Base-by-base conservation (phyloP, 2,329 filamentous ascomycete species). In the Chrysosporium queenslandicum region DNA sequence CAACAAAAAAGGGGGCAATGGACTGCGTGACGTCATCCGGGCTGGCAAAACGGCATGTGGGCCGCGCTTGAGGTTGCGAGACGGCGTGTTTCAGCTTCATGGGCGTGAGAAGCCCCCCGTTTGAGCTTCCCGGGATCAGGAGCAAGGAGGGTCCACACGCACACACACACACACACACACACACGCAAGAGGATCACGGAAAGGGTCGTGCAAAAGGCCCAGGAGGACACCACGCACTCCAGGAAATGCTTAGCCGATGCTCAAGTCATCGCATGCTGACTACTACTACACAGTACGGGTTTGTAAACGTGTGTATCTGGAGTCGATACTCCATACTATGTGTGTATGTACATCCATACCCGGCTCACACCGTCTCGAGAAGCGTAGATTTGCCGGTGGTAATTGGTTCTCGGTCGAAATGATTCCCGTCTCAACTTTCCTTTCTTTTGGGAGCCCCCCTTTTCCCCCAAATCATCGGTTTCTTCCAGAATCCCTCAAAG, bases 31-130 rank as follows among this genome's bases (percentile, higher is more conserved):
- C 47, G 47, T 50, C 47, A 50, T 23, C 4, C 11, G 16, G n/a
- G 16, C 16, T 12, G 2, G 11, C 46, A 48, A 29, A 29, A 7
- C 32, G 36, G 46, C 46, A 40, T 39, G 46, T 29, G 21, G 46
- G 36, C 32, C 32, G 34, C 46, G n/a, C n/a, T n/a, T 34, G 32
- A 14, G 20, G 7, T 25, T 25, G 14, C 11, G 36, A 40, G 49
- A 45, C 49, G 40, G 49, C 49, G 49, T 51, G 49, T 51, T 51
- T 51, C 49, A 51, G 27, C 16, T 36, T 37, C 14, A 36, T 9
- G 29, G n/a, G n/a, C n/a, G n/a, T n/a, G n/a, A 16, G 11, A 7
- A 43, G 47, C 47, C 47, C 34, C 27, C 34, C 20, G 47, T 50
- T 50, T 25, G 48, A 34, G 30, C 9, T 34, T 34, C 29, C 27